Conservation (phyloP, 768 basidiomycete genomes). For the Mycena amicta region DNA sequence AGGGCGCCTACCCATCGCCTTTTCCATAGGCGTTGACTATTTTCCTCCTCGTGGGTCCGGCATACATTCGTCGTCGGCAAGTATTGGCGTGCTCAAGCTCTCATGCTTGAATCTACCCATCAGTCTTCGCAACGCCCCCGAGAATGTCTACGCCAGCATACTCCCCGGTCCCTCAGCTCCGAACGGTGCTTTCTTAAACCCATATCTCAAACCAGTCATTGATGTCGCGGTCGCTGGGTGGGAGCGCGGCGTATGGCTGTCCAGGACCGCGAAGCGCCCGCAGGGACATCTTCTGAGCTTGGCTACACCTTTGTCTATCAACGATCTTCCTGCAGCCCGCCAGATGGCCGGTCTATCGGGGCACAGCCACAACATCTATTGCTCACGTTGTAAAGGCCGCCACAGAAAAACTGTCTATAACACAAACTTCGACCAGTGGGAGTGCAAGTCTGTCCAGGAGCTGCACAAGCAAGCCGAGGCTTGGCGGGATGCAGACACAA, state of each 20-base stretch:
- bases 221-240: constrained; percentile 24
- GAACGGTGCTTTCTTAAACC: constrained; percentile 24
- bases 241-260: constrained; percentile 17
- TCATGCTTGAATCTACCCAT: constrained; percentile 30
- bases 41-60: constrained; percentile 29
- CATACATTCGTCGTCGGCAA: constrained; percentile 15
- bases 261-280: constrained; percentile 3
- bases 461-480: constrained; percentile 15
- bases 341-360: constrained; percentile 26
- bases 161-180: constrained; percentile 29
- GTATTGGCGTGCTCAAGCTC: constrained; percentile 29
- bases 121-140: constrained; percentile 26
- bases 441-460: not conserved
- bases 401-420: constrained; percentile 10
- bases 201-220: constrained; percentile 28
- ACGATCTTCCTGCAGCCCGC: constrained; percentile 31
- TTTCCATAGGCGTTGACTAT: constrained; percentile 28
- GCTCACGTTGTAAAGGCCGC: constrained; percentile 25
- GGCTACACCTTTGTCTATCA: constrained; percentile 19
- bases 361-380: constrained; percentile 24
- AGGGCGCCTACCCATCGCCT: constrained; percentile 16
- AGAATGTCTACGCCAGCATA: constrained; percentile 31
- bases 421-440: constrained; percentile 15
- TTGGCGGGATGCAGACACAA: constrained; percentile 13
- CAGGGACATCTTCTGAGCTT: not conserved